A percentile compares a stretch with the other conserved stretches of the same genome.
Evolutionary conservation across 2,329 filamentous ascomycete species (phyloP).

Genomic region (Fonsecaea erecta): DNA sequence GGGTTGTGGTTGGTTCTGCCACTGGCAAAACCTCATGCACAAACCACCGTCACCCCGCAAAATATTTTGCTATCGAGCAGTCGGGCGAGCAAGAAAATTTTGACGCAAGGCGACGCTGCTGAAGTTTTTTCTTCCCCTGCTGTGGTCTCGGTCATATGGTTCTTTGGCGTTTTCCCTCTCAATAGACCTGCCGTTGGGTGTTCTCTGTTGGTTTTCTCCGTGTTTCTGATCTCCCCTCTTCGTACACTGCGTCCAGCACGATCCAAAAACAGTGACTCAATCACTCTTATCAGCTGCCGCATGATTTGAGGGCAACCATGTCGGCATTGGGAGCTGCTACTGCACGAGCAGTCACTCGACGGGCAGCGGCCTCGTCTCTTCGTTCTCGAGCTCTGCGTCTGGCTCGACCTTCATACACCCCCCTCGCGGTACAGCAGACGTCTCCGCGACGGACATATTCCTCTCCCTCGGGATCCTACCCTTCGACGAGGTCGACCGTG

Average conservation of each 20-base stretch:
- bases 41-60: constrained; percentile 25
- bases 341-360: constrained; percentile 37
- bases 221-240: constrained; percentile 10
- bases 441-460: constrained; percentile 49
- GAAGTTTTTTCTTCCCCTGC: constrained; percentile 16
- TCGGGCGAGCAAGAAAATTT: constrained; percentile 31
- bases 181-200: constrained; percentile 16
- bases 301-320: constrained; percentile 35
- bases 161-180: constrained; percentile 12
- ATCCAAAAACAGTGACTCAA: neutral
- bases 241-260: neutral
- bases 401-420: constrained; percentile 45
- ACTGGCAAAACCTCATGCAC: constrained; percentile 10
- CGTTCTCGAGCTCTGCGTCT: constrained; percentile 32
- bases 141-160: constrained; percentile 9
- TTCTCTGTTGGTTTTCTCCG: constrained; percentile 4
- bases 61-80: constrained; percentile 27
- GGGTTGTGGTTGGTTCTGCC: constrained; percentile 17
- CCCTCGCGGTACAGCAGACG: constrained; percentile 23
- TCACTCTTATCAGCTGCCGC: constrained; percentile 35
- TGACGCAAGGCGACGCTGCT: constrained; percentile 14
- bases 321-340: constrained; percentile 36
- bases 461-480: constrained; percentile 55
- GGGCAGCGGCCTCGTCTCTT: constrained; percentile 24
- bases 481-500: constrained; percentile 76